Evolutionary conservation across 352 stramenopile genomes (phyloP).

Genomic region (Phytophthora agathidicida): DNA sequence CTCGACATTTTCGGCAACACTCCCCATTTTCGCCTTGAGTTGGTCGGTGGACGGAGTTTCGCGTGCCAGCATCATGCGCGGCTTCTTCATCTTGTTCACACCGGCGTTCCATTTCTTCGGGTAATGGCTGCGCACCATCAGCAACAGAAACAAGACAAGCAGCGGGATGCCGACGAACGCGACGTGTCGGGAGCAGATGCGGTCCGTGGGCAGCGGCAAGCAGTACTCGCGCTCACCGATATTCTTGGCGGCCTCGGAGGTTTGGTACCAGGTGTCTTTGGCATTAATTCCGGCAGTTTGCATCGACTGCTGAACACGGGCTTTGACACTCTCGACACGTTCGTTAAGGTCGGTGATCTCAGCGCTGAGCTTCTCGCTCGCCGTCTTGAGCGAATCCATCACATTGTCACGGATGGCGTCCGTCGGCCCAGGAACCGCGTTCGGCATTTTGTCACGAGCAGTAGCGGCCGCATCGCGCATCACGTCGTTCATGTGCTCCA

Average conservation of each 20-base stretch:
- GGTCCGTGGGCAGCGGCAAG: constrained; percentile 46
- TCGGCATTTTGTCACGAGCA: constrained; percentile 17
- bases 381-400: constrained; percentile 38
- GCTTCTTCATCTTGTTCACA: constrained; percentile 55
- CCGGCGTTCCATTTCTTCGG: constrained; percentile 68
- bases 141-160: constrained; percentile 37
- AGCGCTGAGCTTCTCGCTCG: constrained; percentile 44
- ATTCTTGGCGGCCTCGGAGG: constrained; percentile 52
- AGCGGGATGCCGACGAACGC: constrained; percentile 49
- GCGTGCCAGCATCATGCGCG: constrained; percentile 49
- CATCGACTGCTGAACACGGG: constrained; percentile 60
- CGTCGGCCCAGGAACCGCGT: constrained; percentile 20
- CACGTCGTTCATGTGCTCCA: constrained; percentile 49
- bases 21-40: constrained; percentile 30
- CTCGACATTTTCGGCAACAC: constrained; percentile 16
- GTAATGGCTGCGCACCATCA: constrained; percentile 62
- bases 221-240: constrained; percentile 58
- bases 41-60: constrained; percentile 47
- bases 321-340: constrained; percentile 52
- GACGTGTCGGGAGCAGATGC: constrained; percentile 55
- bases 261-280: constrained; percentile 64
- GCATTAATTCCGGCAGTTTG: constrained; percentile 39
- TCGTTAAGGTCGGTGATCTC: constrained; percentile 36
- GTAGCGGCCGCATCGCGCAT: constrained; percentile 39
- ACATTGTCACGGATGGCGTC: constrained; percentile 32